These are phyloP conservation scores for Diaporthe sp. DNA, from an alignment of 2,329 filamentous ascomycete species.

Conservation along the genomic window DNA sequence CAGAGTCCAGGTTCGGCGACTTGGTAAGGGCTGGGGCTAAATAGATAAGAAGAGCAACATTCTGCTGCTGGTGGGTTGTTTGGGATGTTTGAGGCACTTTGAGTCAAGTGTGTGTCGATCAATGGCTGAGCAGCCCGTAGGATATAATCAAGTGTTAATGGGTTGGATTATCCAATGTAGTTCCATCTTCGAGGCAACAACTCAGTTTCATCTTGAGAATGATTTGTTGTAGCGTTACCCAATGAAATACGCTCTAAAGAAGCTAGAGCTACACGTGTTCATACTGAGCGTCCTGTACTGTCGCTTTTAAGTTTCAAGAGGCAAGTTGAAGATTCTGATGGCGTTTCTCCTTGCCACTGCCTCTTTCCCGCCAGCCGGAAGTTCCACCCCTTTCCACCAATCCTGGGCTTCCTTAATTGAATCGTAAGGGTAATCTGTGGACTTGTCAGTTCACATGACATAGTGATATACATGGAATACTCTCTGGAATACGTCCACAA, in stretches of 20 bases:
- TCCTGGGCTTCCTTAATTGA: slow-evolving; percentile 48
- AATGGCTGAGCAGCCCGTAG: not conserved
- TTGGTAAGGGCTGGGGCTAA: slow-evolving; percentile 24
- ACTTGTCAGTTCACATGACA: slow-evolving; percentile 27
- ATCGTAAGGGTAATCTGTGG: slow-evolving; percentile 51
- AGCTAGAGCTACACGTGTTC: not conserved
- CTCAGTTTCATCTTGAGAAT: no score
- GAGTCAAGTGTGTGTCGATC: not conserved
- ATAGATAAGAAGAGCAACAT: not conserved
- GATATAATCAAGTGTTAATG: no score
- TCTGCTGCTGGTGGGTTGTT: not conserved
- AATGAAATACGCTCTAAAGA: no score
- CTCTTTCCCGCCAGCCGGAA: slow-evolving; percentile 46
- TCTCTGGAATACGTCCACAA: fast-evolving
- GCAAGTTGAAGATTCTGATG: slow-evolving; percentile 51
- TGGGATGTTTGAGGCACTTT: not conserved
- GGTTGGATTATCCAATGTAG: no score
- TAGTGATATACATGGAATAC: no score
- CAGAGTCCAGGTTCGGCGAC: slow-evolving; percentile 21
- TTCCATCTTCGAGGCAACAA: no score
- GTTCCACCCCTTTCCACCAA: slow-evolving; percentile 50
- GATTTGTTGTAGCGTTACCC: no score
- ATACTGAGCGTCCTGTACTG: not conserved
- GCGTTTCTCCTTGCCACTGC: slow-evolving; percentile 48
- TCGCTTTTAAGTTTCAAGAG: slow-evolving; percentile 40